A percentile compares a stretch with the other conserved stretches of the same genome.
These are phyloP conservation scores for Agaricus sinodeliciosus DNA, from an alignment of 768 basidiomycete species.

Conservation along the genomic window DNA sequence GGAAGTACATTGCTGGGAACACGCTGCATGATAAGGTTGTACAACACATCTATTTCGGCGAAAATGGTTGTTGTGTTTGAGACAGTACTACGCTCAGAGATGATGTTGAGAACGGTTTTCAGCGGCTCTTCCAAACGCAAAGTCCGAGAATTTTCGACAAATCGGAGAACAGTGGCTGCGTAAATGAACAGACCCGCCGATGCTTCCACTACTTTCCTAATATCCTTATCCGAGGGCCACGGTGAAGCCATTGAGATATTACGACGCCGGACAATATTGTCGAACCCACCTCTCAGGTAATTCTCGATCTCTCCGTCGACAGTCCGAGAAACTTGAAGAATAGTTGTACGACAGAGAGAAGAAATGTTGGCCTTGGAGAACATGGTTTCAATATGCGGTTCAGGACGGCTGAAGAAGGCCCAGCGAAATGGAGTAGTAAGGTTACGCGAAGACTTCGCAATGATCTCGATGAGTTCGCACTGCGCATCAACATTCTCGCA, in stretches of 20 bases:
- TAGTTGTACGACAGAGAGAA: neutral
- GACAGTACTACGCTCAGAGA: neutral
- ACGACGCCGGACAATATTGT: slow-evolving; percentile 1
- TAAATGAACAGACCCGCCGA: slow-evolving; percentile 21
- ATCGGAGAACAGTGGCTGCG: slow-evolving; percentile 20
- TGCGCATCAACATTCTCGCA: neutral
- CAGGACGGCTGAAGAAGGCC: slow-evolving; percentile 2
- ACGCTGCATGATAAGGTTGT: slow-evolving; percentile 5
- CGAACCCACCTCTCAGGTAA: slow-evolving; percentile 2
- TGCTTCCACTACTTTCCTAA: slow-evolving; percentile 13
- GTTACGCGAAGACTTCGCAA: neutral
- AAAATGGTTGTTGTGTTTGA: neutral
- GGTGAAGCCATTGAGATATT: neutral
- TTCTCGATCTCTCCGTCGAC: slow-evolving; percentile 1
- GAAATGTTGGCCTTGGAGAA: neutral
- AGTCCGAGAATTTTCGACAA: slow-evolving; percentile 14
- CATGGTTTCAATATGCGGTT: neutral
- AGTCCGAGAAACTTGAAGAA: neutral
- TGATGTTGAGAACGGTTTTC: neutral
- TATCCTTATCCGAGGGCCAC: slow-evolving; percentile 11
- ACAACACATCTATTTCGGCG: slow-evolving; percentile 13
- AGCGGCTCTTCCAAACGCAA: neutral
- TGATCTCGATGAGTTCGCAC: slow-evolving; percentile 1
- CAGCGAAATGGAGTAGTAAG: neutral
- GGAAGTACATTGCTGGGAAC: neutral